Conservation (phyloP, 1,139 yeast species). For the Pichia sp. region DNA sequence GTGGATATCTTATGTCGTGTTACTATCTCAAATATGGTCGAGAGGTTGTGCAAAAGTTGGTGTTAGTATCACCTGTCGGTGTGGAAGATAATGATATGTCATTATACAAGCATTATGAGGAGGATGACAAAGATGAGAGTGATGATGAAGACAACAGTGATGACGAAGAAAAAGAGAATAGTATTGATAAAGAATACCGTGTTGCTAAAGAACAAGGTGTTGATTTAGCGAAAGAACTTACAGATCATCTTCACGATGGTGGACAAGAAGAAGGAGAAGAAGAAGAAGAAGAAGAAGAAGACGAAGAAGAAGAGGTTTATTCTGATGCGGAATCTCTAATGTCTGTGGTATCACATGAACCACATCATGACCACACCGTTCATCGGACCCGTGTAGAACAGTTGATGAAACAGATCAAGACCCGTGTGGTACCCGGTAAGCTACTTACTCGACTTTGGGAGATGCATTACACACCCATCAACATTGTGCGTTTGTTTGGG, state of each 20-base stretch:
- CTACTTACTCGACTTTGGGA: slow-evolving; percentile 38
- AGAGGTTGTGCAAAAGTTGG: slow-evolving; percentile 57
- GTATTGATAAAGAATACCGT: slow-evolving; percentile 11
- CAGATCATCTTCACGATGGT: slow-evolving; percentile 17
- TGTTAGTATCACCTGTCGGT: slow-evolving; percentile 85
- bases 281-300: slow-evolving; percentile 8
- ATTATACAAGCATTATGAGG: slow-evolving; percentile 34
- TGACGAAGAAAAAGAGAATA: slow-evolving; percentile 19
- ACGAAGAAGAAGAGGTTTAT: slow-evolving; percentile 7
- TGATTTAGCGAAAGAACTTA: slow-evolving; percentile 22
- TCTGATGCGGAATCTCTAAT: slow-evolving; percentile 14
- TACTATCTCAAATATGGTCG: slow-evolving; percentile 73
- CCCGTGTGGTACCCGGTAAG: slow-evolving; percentile 35
- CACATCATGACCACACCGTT: neutral
- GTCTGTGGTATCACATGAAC: slow-evolving; percentile 13
- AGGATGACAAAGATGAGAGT: slow-evolving; percentile 34
- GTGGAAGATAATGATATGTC: slow-evolving; percentile 51
- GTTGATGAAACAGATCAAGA: slow-evolving; percentile 14
- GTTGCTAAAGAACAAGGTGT: slow-evolving; percentile 23
- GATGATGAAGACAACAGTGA: slow-evolving; percentile 26
- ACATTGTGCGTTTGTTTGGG: slow-evolving; percentile 40
- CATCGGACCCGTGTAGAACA: slow-evolving; percentile 12
- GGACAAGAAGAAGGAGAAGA: slow-evolving; percentile 14
- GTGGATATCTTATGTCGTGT: slow-evolving; percentile 78
- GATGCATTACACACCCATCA: slow-evolving; percentile 40